These are phyloP conservation scores for Diutina pseudorugosa DNA, from an alignment of 1,139 yeast genomes.

Conservation along the genomic window DNA sequence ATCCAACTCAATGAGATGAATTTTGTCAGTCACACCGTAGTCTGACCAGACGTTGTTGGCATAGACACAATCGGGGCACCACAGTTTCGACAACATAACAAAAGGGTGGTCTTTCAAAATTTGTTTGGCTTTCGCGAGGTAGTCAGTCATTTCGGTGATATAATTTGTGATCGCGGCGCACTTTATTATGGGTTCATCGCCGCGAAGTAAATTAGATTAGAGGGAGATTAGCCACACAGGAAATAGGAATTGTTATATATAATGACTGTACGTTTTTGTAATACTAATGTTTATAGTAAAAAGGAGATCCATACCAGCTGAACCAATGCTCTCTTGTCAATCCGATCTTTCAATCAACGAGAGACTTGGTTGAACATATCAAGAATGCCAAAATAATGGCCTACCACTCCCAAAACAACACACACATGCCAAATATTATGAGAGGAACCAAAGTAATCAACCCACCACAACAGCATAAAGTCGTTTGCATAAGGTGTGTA, in stretches of 20 bases:
- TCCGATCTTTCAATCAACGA: neutral
- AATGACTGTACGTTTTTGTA: neutral
- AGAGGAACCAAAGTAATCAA: conserved; percentile 59
- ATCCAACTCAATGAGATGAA: conserved; percentile 49
- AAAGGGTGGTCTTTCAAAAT: conserved; percentile 29
- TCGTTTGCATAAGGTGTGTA: conserved; percentile 29
- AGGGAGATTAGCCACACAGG: no score
- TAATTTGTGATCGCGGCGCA: neutral
- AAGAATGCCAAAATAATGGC: conserved; percentile 70
- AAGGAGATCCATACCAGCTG: conserved; percentile 3
- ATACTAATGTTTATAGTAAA: no score
- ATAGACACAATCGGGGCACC: conserved; percentile 73
- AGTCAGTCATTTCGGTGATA: neutral
- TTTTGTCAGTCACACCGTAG: conserved; percentile 34
- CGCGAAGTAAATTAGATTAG: no score
- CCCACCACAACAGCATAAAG: conserved; percentile 74
- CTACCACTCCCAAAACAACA: conserved; percentile 77
- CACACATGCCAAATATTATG: conserved; percentile 93
- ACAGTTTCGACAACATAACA: conserved; percentile 53
- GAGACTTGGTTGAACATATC: conserved; percentile 37
- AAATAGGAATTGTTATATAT: no score
- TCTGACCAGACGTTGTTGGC: conserved; percentile 42
- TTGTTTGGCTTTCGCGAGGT: conserved; percentile 2
- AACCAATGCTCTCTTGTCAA: neutral
- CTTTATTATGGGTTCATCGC: no score